A percentile compares a stretch with the other conserved stretches of the same genome.
Evolutionary conservation across 352 stramenopile species (phyloP).

Genomic region (Phytophthora sansomeana): DNA sequence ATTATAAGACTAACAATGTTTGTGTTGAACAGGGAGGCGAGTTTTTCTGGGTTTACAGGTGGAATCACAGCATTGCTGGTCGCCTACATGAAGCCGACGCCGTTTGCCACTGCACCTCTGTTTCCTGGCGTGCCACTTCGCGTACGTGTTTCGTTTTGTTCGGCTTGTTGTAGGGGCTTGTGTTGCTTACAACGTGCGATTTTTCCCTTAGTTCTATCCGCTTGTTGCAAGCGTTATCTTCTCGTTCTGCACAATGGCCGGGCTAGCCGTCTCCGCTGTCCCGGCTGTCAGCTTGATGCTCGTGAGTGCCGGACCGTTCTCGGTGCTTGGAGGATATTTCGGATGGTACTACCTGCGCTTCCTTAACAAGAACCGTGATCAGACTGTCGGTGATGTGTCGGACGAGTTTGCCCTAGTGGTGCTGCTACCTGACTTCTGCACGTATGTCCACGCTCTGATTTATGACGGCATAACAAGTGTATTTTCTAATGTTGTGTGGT

Average conservation of each 20-base stretch:
- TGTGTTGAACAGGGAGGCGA: constrained; percentile 55
- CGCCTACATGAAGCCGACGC: constrained; percentile 79
- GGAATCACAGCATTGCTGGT: constrained; percentile 85
- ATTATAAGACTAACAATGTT: background rate
- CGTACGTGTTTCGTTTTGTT: constrained; percentile 39
- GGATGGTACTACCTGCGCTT: constrained; percentile 91
- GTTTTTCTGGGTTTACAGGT: constrained; percentile 79
- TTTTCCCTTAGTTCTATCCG: constrained; percentile 71
- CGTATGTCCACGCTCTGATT: constrained; percentile 44
- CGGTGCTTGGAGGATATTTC: constrained; percentile 78
- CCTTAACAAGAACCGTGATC: constrained; percentile 79
- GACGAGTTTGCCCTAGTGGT: constrained; percentile 81
- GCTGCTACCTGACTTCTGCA: constrained; percentile 73
- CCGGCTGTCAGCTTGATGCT: constrained; percentile 56
- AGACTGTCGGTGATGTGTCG: constrained; percentile 75
- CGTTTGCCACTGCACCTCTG: constrained; percentile 59
- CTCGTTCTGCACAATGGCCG: constrained; percentile 54
- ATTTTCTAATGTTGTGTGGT: constrained; percentile 1
- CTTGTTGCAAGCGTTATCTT: constrained; percentile 62
- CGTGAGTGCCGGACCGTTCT: constrained; percentile 77
- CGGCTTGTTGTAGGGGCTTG: background rate
- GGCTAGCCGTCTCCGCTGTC: constrained; percentile 41
- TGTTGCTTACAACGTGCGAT: constrained; percentile 4
- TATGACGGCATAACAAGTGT: background rate
- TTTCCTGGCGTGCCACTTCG: constrained; percentile 70